phyloP scores from a whole-genome alignment of 192 early-diverging fungal genomes.

The Coemansia sp. region DNA sequence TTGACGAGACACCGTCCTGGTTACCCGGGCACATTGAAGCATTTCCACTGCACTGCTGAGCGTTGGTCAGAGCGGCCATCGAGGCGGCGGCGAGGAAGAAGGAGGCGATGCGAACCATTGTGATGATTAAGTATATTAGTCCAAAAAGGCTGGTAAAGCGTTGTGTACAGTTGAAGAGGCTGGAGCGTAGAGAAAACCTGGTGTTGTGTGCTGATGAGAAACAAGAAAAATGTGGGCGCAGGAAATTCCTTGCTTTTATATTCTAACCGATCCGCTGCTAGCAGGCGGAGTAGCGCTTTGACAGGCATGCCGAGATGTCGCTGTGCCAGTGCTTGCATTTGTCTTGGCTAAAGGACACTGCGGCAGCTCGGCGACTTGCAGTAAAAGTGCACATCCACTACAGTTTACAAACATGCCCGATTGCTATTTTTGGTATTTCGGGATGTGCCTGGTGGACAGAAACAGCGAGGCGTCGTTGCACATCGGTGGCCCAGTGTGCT shows the following conservation, averaged over 20 bases:
- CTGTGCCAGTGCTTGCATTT: neutral
- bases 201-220: slow-evolving; percentile 6
- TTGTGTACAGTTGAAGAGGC: neutral
- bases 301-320: neutral
- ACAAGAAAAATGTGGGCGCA: slow-evolving; percentile 1
- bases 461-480: neutral
- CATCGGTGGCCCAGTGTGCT: neutral
- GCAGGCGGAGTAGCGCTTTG: neutral
- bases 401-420: neutral
- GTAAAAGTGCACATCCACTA: neutral
- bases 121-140: neutral
- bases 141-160: neutral
- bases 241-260: slow-evolving; percentile 12
- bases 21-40: slow-evolving; percentile 45
- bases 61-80: slow-evolving; percentile 18
- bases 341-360: neutral
- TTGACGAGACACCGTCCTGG: slow-evolving; percentile 48
- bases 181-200: neutral
- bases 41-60: slow-evolving; percentile 46
- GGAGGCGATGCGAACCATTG: slow-evolving; percentile 41
- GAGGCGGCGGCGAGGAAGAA: slow-evolving; percentile 23
- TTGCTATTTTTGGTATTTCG: slow-evolving; percentile 15
- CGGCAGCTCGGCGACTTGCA: neutral
- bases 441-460: neutral
- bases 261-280: slow-evolving; percentile 1